Evolutionary conservation across 129 eudicot species (phyloP).

Genomic region (Chrysanthemum seticuspe): DNA sequence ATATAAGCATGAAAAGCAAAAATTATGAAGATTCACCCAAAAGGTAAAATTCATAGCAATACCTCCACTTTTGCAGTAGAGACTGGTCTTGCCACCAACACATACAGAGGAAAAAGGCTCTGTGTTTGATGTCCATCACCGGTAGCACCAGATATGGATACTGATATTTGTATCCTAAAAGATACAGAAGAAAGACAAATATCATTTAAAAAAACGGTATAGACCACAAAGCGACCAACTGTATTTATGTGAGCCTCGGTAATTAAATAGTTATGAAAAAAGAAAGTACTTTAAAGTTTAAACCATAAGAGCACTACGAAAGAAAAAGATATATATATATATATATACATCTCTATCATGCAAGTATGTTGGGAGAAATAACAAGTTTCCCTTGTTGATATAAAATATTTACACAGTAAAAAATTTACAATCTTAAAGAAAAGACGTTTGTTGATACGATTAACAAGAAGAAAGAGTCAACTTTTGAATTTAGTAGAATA

Average conservation of each 20-base stretch:
- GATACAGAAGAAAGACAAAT: slow-evolving; percentile 17
- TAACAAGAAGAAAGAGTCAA: background rate
- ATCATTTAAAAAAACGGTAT: slow-evolving; percentile 18
- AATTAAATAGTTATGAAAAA: background rate
- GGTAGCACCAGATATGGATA: slow-evolving; percentile 62
- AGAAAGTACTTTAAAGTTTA: too few relatives aligned
- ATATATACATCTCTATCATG: too few relatives aligned
- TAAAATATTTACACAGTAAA: background rate
- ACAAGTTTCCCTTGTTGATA: background rate
- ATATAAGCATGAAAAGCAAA: slow-evolving; percentile 18
- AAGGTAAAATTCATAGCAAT: slow-evolving; percentile 13
- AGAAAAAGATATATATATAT: too few relatives aligned
- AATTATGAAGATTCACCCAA: slow-evolving; percentile 17
- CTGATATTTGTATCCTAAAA: slow-evolving; percentile 74
- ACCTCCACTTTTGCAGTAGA: slow-evolving; percentile 65
- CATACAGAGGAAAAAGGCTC: slow-evolving; percentile 70
- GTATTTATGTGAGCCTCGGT: slow-evolving; percentile 1
- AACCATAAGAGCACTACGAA: too few relatives aligned
- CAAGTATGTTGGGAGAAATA: background rate
- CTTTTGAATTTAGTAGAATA: background rate
- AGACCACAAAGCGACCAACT: slow-evolving; percentile 6
- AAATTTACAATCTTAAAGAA: background rate
- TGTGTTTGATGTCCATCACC: slow-evolving; percentile 51
- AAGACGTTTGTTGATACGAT: background rate
- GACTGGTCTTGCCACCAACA: slow-evolving; percentile 76